A percentile compares a stretch with the other conserved stretches of the same genome.
phyloP scores from a whole-genome alignment of 2,329 filamentous ascomycete genomes.

The Boeremia lycopersici region DNA sequence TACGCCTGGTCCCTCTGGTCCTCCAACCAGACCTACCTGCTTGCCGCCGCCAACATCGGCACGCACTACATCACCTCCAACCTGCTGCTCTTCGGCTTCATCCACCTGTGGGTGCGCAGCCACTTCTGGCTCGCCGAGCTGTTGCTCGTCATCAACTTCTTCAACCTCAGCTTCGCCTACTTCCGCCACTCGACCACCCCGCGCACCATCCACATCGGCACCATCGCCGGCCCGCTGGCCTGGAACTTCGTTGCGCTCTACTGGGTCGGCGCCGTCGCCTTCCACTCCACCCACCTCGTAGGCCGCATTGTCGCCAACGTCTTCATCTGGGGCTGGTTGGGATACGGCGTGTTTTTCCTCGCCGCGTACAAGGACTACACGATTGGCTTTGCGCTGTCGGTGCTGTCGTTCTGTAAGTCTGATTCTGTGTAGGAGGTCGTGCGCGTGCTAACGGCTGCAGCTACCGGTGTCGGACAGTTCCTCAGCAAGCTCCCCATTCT shows the following conservation, averaged over 20 bases:
- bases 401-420: constrained; percentile 69
- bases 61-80: constrained; percentile 88
- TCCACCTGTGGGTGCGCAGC: constrained; percentile 79
- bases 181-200: constrained; percentile 77
- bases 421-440: not conserved
- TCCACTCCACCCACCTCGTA: constrained; percentile 68
- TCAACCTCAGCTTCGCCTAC: constrained; percentile 79
- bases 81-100: constrained; percentile 78
- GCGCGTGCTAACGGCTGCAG: constrained; percentile 47
- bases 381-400: constrained; percentile 78
- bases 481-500: constrained; percentile 71
- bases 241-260: constrained; percentile 88
- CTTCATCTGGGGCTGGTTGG: constrained; percentile 83
- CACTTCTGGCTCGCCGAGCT: constrained; percentile 79
- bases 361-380: constrained; percentile 74
- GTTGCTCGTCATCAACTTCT: constrained; percentile 78
- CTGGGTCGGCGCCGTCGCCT: constrained; percentile 85
- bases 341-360: constrained; percentile 79
- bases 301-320: constrained; percentile 85
- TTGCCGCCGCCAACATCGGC: constrained; percentile 76
- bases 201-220: constrained; percentile 75
- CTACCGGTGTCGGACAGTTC: constrained; percentile 79
- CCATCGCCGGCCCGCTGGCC: constrained; percentile 77
- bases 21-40: constrained; percentile 65
- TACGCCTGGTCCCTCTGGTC: constrained; percentile 81